Conservation (phyloP, 2,329 filamentous ascomycete species). For the Delphinella strobiligena region DNA sequence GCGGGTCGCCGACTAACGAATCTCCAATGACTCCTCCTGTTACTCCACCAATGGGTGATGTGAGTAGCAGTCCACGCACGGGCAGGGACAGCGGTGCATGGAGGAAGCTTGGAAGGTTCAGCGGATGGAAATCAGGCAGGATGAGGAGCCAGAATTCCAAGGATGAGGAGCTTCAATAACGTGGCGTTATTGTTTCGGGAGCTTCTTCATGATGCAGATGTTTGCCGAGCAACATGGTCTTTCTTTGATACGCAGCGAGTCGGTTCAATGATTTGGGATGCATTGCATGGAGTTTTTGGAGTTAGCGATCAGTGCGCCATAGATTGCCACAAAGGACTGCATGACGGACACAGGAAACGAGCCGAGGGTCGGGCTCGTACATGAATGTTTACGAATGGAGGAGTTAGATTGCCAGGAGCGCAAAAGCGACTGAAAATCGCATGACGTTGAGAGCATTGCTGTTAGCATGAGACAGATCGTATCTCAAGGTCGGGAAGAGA, state of each 20-base stretch:
- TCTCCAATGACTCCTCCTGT: slow-evolving; percentile 64
- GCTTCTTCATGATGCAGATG: slow-evolving; percentile 5
- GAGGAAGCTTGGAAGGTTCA: slow-evolving; percentile 25
- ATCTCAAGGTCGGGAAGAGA: too few relatives aligned
- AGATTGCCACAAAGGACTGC: too few relatives aligned
- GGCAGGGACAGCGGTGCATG: slow-evolving; percentile 24
- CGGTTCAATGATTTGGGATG: neutral
- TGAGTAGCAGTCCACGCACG: slow-evolving; percentile 10
- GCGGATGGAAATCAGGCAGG: slow-evolving; percentile 22
- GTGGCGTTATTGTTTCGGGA: slow-evolving; percentile 1
- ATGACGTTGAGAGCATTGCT: too few relatives aligned
- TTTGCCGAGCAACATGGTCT: slow-evolving; percentile 3
- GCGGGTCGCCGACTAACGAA: slow-evolving; percentile 36
- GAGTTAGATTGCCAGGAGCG: too few relatives aligned
- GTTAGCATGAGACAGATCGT: too few relatives aligned
- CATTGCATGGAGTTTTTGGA: neutral
- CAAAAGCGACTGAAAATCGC: too few relatives aligned
- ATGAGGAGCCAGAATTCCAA: slow-evolving; percentile 19
- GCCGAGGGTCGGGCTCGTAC: too few relatives aligned
- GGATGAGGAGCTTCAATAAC: slow-evolving; percentile 1
- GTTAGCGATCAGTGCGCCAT: too few relatives aligned
- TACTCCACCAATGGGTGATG: slow-evolving; percentile 46
- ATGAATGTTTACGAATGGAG: too few relatives aligned
- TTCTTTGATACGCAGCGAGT: slow-evolving; percentile 8
- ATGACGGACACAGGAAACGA: too few relatives aligned